Evolutionary conservation across 345 rosid species (phyloP).

Genomic region (Hibiscus tridactylites): DNA sequence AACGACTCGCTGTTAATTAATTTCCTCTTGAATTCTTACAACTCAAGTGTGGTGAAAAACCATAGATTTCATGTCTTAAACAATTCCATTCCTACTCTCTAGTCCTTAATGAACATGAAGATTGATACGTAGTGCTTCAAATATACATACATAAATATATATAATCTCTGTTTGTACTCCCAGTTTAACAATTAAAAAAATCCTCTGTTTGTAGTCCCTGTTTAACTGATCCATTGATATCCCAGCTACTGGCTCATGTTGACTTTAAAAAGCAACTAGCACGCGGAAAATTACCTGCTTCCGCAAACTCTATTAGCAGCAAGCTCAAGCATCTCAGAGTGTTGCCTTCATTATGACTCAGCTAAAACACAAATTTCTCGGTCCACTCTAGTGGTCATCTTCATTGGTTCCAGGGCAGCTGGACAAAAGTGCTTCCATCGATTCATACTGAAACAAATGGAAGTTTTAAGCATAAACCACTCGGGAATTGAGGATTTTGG

Average conservation of each 20-base stretch:
- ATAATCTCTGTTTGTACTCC: not conserved
- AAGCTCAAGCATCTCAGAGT: not conserved
- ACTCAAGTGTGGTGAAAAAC: not conserved
- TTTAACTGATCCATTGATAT: not conserved
- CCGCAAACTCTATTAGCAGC: not conserved
- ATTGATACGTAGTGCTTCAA: not conserved
- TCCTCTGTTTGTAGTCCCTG: not conserved
- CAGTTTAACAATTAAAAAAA: not conserved
- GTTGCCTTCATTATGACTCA: not conserved
- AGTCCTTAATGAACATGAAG: not conserved
- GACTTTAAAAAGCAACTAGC: not conserved
- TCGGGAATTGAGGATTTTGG: not conserved
- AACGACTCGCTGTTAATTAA: not conserved
- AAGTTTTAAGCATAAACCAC: not conserved
- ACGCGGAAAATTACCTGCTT: not conserved
- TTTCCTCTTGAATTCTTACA: not conserved
- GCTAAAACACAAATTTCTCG: not conserved
- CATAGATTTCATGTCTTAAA: not conserved
- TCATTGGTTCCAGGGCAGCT: conserved; percentile 78
- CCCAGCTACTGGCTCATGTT: conserved; percentile 3
- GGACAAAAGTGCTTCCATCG: conserved; percentile 61
- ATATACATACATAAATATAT: not conserved
- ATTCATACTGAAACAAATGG: conserved; percentile 56
- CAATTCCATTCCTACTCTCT: not conserved
- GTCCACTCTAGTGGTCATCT: conserved; percentile 48